These are phyloP conservation scores for Pestalotiopsis sp. DNA, from an alignment of 2,329 filamentous ascomycete genomes.

Conservation along the genomic window DNA sequence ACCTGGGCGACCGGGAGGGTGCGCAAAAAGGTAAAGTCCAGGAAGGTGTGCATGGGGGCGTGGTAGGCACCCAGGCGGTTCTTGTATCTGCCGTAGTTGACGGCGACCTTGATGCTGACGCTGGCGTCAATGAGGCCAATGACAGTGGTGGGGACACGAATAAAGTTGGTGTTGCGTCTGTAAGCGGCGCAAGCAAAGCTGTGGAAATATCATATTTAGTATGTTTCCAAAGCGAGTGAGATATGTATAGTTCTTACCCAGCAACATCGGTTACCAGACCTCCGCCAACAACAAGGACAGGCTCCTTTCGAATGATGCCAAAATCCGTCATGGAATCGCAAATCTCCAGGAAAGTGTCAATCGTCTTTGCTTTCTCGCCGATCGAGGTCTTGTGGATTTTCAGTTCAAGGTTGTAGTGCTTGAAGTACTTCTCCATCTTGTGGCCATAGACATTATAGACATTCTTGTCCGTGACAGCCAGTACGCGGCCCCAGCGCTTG, in stretches of 20 bases:
- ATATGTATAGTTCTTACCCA: conserved; percentile 53
- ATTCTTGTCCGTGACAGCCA: conserved; percentile 73
- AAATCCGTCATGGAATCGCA: conserved; percentile 77
- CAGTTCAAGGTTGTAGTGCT: conserved; percentile 63
- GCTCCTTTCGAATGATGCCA: conserved; percentile 69
- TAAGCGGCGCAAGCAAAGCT: conserved; percentile 74
- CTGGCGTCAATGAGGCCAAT: conserved; percentile 77
- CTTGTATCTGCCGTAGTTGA: conserved; percentile 78
- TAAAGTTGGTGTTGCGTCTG: conserved; percentile 73
- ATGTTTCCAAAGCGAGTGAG: too few relatives aligned
- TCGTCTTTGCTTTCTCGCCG: conserved; percentile 75
- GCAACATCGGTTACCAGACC: conserved; percentile 75
- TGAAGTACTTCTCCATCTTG: conserved; percentile 69
- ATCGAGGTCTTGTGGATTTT: conserved; percentile 75
- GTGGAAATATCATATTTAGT: neutral
- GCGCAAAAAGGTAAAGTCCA: conserved; percentile 74
- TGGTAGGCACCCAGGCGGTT: conserved; percentile 76
- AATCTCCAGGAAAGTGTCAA: conserved; percentile 70
- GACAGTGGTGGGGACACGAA: conserved; percentile 74
- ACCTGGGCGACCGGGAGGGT: conserved; percentile 70
- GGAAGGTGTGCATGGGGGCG: conserved; percentile 71
- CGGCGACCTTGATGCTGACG: conserved; percentile 77
- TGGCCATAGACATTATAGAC: conserved; percentile 70
- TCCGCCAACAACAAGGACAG: conserved; percentile 68
- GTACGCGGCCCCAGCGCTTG: conserved; percentile 63